A percentile compares a stretch with the other conserved stretches of the same genome.
Conservation (phyloP, 208 protist species). For the Polymyxa betae region DNA sequence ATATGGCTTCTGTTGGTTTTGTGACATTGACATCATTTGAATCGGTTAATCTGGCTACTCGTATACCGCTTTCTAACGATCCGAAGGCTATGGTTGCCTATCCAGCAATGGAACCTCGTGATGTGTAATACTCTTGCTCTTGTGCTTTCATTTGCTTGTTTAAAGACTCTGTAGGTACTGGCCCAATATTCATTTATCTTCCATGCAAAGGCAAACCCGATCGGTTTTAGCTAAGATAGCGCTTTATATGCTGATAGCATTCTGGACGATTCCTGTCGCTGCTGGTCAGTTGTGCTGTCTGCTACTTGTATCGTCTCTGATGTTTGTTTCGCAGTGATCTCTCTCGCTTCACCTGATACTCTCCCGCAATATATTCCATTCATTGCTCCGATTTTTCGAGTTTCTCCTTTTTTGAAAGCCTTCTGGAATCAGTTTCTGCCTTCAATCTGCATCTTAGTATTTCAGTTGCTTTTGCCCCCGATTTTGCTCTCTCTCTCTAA, state of each 20-base stretch:
- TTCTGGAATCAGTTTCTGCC: slow-evolving; percentile 10
- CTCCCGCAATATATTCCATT: background rate
- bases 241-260: slow-evolving; percentile 4
- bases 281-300: background rate
- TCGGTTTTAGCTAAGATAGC: background rate
- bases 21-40: background rate
- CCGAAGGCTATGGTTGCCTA: background rate
- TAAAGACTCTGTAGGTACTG: background rate
- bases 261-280: slow-evolving; percentile 36
- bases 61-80: background rate
- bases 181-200: background rate
- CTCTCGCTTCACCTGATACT: background rate
- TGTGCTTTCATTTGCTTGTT: background rate
- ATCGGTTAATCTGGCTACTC: background rate
- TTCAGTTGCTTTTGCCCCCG: slow-evolving; percentile 15
- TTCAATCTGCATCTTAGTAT: background rate
- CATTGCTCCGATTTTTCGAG: background rate
- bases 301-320: background rate
- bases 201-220: background rate
- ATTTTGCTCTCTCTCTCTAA: background rate
- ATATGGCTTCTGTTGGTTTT: background rate
- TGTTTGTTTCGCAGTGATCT: background rate
- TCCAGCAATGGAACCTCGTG: slow-evolving; percentile 26
- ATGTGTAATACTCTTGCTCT: background rate
- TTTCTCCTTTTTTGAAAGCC: background rate